Conservation (phyloP, 164 flowering plant species). For the Kingdonia uniflora region DNA sequence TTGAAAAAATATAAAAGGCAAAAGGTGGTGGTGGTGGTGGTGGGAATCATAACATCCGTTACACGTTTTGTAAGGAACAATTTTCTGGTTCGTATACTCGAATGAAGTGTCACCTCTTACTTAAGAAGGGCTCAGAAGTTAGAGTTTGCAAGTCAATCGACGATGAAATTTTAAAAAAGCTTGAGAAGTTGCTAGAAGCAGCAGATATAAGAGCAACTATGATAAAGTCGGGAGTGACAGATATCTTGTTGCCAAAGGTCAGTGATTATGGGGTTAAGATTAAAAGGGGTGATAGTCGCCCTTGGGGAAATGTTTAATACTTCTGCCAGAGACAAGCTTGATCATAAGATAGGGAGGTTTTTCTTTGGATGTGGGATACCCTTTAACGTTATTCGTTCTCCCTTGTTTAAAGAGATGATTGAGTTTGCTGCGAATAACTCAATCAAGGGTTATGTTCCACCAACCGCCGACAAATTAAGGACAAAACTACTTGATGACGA, state of each 20-base stretch:
- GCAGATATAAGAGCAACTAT: too few species aligned
- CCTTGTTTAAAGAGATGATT: neutral
- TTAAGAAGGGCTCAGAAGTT: too few species aligned
- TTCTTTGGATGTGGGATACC: neutral
- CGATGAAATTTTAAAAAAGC: too few species aligned
- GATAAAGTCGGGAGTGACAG: too few species aligned
- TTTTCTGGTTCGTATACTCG: too few species aligned
- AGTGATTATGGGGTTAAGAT: neutral
- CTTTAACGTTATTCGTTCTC: neutral
- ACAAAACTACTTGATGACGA: neutral
- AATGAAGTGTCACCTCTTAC: too few species aligned
- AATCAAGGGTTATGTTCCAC: neutral
- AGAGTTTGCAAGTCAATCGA: too few species aligned
- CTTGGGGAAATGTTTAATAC: neutral
- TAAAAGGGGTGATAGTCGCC: neutral
- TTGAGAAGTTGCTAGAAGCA: too few species aligned
- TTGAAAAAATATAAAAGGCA: too few species aligned
- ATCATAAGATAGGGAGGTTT: neutral
- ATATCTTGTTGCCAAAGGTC: neutral
- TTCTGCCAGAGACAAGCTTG: neutral
- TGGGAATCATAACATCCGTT: too few species aligned
- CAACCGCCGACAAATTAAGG: neutral
- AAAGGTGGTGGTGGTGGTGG: too few species aligned
- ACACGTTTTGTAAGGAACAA: too few species aligned
- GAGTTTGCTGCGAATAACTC: neutral